Percentiles rank a stretch among this genome's conserved stretches.
These are phyloP conservation scores for Sistotremastrum suecicum DNA, from an alignment of 768 basidiomycete species.

Conservation along the genomic window DNA sequence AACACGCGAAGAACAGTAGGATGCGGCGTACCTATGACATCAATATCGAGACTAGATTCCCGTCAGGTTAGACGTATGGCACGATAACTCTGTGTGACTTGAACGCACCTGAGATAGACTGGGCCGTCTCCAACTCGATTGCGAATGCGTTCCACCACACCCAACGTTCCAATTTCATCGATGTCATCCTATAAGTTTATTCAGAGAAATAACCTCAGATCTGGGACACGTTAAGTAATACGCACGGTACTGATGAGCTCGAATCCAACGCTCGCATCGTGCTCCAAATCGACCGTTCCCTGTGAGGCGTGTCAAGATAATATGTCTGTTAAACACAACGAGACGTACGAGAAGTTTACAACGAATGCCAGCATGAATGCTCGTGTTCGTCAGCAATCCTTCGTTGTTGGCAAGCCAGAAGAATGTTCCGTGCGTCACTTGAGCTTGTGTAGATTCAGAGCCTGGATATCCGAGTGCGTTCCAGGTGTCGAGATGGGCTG, in stretches of 20 bases:
- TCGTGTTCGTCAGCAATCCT: constrained; percentile 17
- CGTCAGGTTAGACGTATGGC: background rate
- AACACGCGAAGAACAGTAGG: no score
- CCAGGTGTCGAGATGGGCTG: constrained; percentile 13
- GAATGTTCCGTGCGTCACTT: constrained; percentile 19
- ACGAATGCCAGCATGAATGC: constrained; percentile 16
- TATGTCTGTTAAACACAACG: no score
- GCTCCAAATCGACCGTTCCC: background rate
- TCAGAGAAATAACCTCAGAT: no score
- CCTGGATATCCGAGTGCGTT: no score
- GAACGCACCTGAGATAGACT: constrained; percentile 14
- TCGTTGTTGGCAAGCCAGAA: constrained; percentile 20
- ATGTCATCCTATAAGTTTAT: constrained; percentile 11
- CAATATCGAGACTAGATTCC: constrained; percentile 13
- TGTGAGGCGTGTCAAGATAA: no score
- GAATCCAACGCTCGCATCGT: constrained; percentile 18
- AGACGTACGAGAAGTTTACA: background rate
- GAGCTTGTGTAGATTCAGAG: constrained; percentile 7
- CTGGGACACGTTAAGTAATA: no score
- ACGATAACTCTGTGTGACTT: background rate
- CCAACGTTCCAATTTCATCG: constrained; percentile 19
- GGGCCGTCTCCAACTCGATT: constrained; percentile 20
- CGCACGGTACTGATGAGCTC: constrained; percentile 10
- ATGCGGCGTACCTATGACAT: constrained; percentile 4
- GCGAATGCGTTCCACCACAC: constrained; percentile 18